Base-by-base conservation (phyloP, 2,329 filamentous ascomycete genomes). In the Paraphoma chrysanthemicola region DNA sequence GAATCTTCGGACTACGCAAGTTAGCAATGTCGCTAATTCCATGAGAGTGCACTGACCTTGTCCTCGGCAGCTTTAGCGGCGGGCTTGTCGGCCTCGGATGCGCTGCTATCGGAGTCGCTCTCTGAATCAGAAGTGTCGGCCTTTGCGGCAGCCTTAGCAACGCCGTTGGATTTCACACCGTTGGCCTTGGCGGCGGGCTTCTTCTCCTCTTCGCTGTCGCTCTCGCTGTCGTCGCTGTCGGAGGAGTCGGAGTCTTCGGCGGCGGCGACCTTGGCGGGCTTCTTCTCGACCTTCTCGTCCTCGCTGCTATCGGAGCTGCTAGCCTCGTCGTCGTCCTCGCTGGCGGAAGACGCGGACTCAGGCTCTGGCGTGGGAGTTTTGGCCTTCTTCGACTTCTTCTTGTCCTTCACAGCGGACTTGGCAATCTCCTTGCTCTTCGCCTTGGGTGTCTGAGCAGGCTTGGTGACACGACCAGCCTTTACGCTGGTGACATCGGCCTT, bases 391-490 rank as follows among this genome's bases (percentile, higher is more conserved):
- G 72, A 72, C 77, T 83, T 84, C 79, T 82, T 82, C 75, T 81
- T 81, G 75, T 83, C 83, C 67, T 73, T 73, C 51, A 79, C 69
- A 56, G 69, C 63, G 49, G 74, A 67, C 83, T 90, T 90, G 68
- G 87, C 87, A 54, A 86, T 74, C 63, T 87, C 82, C 83, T 90
- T 90, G 69, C 86, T 84, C 82, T 90, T 90, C 59, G 83, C 79
- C 79, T 87, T 89, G 73, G 87, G 79, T 63, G 84, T 85, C 76
- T 89, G 83, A 59, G 85, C 81, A 51, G 87, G 75, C 83, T 92
- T 93, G 80, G 84, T 85, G 70, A 91, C 83, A 64, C 85, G 85
- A 66, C 83, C 87, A 68, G 83, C 83, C 83, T 91, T 91, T 78
- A 88, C 86, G 67, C 79, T 73, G 70, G 80, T 77, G 76, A 87